phyloP scores from a whole-genome alignment of 139 green algal genomes.

The Tetradesmus obliquus region DNA sequence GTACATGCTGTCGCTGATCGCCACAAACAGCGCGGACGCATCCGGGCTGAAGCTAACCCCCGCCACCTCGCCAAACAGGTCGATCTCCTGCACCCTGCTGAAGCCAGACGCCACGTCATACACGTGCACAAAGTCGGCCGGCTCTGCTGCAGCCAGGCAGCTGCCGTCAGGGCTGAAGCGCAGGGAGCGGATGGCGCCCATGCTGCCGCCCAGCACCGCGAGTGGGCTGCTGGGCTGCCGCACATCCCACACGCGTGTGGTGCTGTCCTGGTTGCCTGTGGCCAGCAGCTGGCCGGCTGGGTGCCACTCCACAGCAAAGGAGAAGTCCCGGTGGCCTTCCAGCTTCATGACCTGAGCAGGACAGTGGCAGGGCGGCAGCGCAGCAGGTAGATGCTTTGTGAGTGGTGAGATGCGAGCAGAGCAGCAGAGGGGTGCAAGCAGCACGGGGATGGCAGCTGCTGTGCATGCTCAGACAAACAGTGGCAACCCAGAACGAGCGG shows the following conservation, averaged over 20 bases:
- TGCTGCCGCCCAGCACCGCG: conserved; percentile 68
- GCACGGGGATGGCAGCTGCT: not conserved
- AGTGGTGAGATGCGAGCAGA: not conserved
- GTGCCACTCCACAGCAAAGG: conserved; percentile 94
- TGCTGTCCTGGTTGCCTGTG: conserved; percentile 95
- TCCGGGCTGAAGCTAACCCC: conserved; percentile 79
- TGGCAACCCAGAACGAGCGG: too few species aligned
- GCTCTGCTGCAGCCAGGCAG: conserved; percentile 88
- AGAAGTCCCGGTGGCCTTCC: conserved; percentile 92
- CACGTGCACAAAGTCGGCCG: conserved; percentile 95
- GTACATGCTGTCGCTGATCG: conserved; percentile 37
- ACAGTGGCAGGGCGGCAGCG: too few species aligned
- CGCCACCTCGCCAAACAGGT: conserved; percentile 89
- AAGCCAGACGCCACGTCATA: conserved; percentile 78
- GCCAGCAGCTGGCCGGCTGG: conserved; percentile 84
- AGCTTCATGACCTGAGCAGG: conserved; percentile 41
- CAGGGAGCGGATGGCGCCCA: conserved; percentile 84
- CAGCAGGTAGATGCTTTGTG: not conserved
- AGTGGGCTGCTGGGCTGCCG: conserved; percentile 53
- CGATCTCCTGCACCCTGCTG: conserved; percentile 70
- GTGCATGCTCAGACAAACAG: too few species aligned
- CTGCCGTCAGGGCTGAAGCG: conserved; percentile 81
- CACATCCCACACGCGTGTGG: conserved; percentile 85
- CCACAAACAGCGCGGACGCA: conserved; percentile 32
- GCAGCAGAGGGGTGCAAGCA: not conserved